Percentiles rank a stretch among this genome's conserved stretches.
These are phyloP conservation scores for Crithidia thermophila DNA, from an alignment of 208 protist genomes.

Conservation along the genomic window DNA sequence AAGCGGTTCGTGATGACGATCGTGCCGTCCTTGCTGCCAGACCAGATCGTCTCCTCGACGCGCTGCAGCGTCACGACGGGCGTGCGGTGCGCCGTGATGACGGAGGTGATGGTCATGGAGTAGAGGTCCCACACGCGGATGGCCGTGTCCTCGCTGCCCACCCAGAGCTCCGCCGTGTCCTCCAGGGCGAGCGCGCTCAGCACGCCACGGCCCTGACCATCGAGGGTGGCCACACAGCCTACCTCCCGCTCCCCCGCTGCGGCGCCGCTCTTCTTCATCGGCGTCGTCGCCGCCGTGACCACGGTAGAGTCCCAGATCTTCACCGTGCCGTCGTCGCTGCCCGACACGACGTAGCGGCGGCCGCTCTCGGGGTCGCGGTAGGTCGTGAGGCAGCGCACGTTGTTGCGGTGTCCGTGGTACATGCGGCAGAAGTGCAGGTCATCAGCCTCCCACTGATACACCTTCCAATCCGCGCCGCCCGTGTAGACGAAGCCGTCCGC, in stretches of 20 bases:
- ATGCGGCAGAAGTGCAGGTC: conserved; percentile 60
- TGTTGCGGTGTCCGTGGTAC: conserved; percentile 65
- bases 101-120: conserved; percentile 36
- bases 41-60: conserved; percentile 71
- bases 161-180: conserved; percentile 65
- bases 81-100: conserved; percentile 48
- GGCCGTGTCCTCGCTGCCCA: conserved; percentile 52
- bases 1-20: conserved; percentile 58
- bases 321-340: conserved; percentile 66
- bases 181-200: conserved; percentile 38
- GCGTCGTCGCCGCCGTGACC: conserved; percentile 12
- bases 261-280: conserved; percentile 12
- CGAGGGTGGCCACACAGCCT: conserved; percentile 58
- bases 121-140: conserved; percentile 67
- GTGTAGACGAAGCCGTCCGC: conserved; percentile 60
- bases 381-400: conserved; percentile 52
- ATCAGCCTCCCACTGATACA: conserved; percentile 64
- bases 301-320: conserved; percentile 71
- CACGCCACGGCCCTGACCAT: conserved; percentile 40
- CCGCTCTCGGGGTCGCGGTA: conserved; percentile 39
- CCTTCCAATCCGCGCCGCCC: conserved; percentile 73
- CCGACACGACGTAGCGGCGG: conserved; percentile 49
- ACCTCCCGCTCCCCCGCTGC: conserved; percentile 30
- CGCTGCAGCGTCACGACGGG: conserved; percentile 52
- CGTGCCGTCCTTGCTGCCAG: conserved; percentile 63